Evolutionary conservation across 2,329 filamentous ascomycete genomes (phyloP).

Genomic region (Capronia epimyces): DNA sequence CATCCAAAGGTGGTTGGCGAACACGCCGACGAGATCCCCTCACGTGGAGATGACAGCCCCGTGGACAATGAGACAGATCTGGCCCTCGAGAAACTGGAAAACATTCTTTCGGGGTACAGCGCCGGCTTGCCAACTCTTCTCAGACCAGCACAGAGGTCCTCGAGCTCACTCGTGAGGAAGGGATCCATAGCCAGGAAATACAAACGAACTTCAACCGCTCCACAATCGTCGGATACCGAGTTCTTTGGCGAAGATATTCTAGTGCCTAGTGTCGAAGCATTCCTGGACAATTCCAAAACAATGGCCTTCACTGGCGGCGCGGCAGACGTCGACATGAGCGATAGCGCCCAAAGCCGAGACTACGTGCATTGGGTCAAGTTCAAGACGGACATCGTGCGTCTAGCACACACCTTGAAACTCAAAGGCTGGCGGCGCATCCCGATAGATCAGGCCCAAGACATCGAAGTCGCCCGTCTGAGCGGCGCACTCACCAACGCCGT

Average conservation of each 20-base stretch:
- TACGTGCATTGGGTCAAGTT: conserved; percentile 75
- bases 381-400: conserved; percentile 84
- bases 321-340: conserved; percentile 43
- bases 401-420: conserved; percentile 80
- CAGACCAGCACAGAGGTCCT: conserved; percentile 19
- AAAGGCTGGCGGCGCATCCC: conserved; percentile 88
- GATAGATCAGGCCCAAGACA: conserved; percentile 39
- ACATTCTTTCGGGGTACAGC: conserved; percentile 52
- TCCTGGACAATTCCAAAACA: conserved; percentile 85
- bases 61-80: conserved; percentile 34
- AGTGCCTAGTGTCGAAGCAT: conserved; percentile 79
- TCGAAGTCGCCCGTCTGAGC: conserved; percentile 53
- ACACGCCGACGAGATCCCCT: conserved; percentile 4
- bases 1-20: conserved; percentile 33
- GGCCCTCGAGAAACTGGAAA: conserved; percentile 74
- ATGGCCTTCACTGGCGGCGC: conserved; percentile 64
- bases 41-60: conserved; percentile 1
- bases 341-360: conserved; percentile 57
- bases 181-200: conserved; percentile 42
- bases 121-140: conserved; percentile 30
- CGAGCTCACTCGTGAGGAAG: conserved; percentile 35
- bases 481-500: conserved; percentile 94
- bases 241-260: conserved; percentile 68
- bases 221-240: conserved; percentile 76
- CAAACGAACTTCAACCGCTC: conserved; percentile 42